These are phyloP conservation scores for Plectosphaerella sp. DNA, from an alignment of 2,329 filamentous ascomycete genomes.

Conservation along the genomic window DNA sequence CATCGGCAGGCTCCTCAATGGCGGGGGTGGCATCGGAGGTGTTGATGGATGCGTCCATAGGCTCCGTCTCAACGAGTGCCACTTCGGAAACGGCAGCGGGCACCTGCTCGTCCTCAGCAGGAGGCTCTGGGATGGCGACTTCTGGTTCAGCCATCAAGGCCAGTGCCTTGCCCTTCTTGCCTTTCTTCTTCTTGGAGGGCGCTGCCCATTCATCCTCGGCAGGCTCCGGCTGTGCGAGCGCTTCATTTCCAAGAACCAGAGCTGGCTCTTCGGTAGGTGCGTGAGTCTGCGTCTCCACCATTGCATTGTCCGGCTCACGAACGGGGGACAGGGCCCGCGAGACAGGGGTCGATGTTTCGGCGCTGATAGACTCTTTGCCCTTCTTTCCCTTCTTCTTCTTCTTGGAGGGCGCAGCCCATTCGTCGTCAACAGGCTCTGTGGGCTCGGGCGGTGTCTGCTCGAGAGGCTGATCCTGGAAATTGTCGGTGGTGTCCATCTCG, in stretches of 20 bases:
- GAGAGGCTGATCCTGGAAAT: neutral
- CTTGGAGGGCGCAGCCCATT: conserved; percentile 11
- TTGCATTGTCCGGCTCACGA: neutral
- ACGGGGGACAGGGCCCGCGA: conserved; percentile 1
- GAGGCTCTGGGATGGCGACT: neutral
- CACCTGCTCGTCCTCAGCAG: conserved; percentile 2
- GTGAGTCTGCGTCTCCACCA: neutral
- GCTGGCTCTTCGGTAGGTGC: neutral
- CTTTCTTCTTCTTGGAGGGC: conserved; percentile 22
- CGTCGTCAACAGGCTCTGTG: conserved; percentile 5
- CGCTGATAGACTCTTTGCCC: neutral
- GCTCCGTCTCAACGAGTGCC: neutral
- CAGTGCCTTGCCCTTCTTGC: conserved; percentile 1
- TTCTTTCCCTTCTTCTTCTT: conserved; percentile 22
- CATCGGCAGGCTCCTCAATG: neutral
- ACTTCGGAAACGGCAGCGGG: neutral
- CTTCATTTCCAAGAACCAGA: neutral
- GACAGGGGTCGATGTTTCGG: neutral
- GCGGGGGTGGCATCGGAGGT: neutral
- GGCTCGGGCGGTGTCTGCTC: neutral
- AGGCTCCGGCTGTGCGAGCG: neutral
- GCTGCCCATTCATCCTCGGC: conserved; percentile 7
- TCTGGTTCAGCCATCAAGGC: neutral
- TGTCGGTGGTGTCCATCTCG: conserved; percentile 2
- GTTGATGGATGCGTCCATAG: neutral